phyloP scores from a whole-genome alignment of 2,329 filamentous ascomycete species.

The Talaromyces sp. region DNA sequence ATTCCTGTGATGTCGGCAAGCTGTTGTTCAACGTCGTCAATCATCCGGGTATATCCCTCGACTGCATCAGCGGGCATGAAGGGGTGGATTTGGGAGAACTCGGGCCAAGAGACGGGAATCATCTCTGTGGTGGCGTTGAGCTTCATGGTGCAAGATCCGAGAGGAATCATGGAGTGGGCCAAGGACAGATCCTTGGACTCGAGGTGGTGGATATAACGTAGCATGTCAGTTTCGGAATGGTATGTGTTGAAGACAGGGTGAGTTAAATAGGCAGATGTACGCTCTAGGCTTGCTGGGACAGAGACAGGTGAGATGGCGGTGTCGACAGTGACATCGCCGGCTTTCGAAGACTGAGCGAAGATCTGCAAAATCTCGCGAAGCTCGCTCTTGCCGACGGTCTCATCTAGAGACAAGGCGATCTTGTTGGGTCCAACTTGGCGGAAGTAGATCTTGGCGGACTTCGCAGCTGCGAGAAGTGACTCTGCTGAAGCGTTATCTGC shows the following conservation, averaged over 20 bases:
- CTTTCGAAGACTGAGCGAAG: conserved; percentile 45
- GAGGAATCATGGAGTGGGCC: conserved; percentile 94
- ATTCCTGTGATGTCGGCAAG: conserved; percentile 83
- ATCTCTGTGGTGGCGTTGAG: conserved; percentile 92
- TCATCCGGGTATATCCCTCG: conserved; percentile 66
- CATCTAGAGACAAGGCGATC: conserved; percentile 74
- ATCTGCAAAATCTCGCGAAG: conserved; percentile 56
- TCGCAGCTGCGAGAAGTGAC: conserved; percentile 52
- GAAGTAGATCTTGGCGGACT: conserved; percentile 57
- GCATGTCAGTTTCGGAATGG: conserved; percentile 89
- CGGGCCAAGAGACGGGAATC: conserved; percentile 74
- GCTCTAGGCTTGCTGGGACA: conserved; percentile 56
- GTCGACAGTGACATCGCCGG: conserved; percentile 29
- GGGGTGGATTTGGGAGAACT: conserved; percentile 77
- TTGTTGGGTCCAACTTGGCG: conserved; percentile 59
- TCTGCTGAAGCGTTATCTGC: conserved; percentile 50
- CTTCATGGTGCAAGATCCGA: conserved; percentile 98
- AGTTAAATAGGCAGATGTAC: conserved; percentile 73
- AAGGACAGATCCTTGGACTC: conserved; percentile 92
- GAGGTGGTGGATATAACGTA: conserved; percentile 89
- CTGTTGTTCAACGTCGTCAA: conserved; percentile 69
- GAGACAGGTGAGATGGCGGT: conserved; percentile 39
- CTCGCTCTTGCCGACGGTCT: conserved; percentile 60
- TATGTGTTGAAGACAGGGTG: conserved; percentile 94
- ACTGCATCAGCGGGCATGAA: conserved; percentile 64